Conservation (phyloP, 2,329 filamentous ascomycete species). For the Cucurbitaria berberidis region DNA sequence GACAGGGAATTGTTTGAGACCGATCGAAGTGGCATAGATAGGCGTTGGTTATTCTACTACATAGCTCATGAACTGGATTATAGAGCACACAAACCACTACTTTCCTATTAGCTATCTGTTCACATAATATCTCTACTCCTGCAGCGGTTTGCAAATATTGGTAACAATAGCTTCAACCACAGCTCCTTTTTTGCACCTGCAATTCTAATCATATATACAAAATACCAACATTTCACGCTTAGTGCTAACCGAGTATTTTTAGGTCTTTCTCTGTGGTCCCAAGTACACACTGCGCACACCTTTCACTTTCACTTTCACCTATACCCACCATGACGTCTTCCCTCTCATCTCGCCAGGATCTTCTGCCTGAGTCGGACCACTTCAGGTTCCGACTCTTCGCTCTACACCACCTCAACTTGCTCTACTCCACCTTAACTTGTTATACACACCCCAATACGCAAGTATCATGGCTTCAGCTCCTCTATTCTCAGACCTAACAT, state of each 20-base stretch:
- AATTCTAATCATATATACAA: no score
- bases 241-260: no score
- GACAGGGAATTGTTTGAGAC: background rate
- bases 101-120: background rate
- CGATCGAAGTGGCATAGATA: background rate
- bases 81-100: background rate
- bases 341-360: background rate
- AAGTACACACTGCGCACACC: background rate
- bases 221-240: no score
- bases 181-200: no score
- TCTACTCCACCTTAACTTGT: no score
- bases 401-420: background rate
- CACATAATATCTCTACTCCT: no score
- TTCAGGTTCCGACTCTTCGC: background rate
- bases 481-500: background rate
- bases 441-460: no score
- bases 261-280: no score
- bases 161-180: no score
- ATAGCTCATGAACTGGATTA: background rate
- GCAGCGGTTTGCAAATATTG: no score
- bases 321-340: background rate
- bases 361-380: background rate
- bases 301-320: constrained; percentile 1
- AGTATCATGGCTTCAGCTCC: no score
- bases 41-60: background rate